A percentile compares a stretch with the other conserved stretches of the same genome.
Conservation (phyloP, 129 eudicot genomes). For the Tagetes erecta region DNA sequence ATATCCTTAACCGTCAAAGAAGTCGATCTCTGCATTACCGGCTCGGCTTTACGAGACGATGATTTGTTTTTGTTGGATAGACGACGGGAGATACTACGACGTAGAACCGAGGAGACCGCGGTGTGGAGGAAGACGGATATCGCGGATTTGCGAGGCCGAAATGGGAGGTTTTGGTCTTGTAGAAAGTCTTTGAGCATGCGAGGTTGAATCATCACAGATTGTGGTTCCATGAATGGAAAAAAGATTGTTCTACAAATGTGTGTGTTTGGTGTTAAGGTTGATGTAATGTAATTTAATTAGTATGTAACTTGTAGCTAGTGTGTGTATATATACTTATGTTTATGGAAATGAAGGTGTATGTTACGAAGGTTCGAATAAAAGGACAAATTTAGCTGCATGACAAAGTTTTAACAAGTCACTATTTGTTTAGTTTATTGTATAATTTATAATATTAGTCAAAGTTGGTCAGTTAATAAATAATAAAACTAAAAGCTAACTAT, state of each 20-base stretch:
- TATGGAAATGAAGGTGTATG: slow-evolving; percentile 18
- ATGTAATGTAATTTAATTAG: background rate
- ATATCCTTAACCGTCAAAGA: slow-evolving; percentile 79
- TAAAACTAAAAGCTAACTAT: background rate
- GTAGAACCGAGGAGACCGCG: slow-evolving; percentile 47
- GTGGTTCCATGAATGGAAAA: slow-evolving; percentile 24
- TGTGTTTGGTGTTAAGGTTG: slow-evolving; percentile 19
- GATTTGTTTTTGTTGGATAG: slow-evolving; percentile 22
- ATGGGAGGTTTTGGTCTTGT: slow-evolving; percentile 37
- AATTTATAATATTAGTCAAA: background rate
- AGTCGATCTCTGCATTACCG: slow-evolving; percentile 25
- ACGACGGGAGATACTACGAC: slow-evolving; percentile 51
- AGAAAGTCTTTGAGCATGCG: slow-evolving; percentile 79
- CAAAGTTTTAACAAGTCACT: background rate
- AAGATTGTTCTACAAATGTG: slow-evolving; percentile 13
- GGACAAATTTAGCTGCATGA: slow-evolving; percentile 25
- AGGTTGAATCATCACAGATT: slow-evolving; percentile 33
- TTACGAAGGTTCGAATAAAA: slow-evolving; percentile 16
- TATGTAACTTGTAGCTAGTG: background rate
- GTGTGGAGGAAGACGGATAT: slow-evolving; percentile 42
- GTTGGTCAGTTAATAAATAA: background rate
- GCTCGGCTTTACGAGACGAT: slow-evolving; percentile 18
- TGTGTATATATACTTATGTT: slow-evolving; percentile 6
- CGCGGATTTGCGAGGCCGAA: slow-evolving; percentile 33
- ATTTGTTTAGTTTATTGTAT: background rate